Evolutionary conservation across 257 asterid genomes (phyloP).

Genomic region (Nicotiana undulata): DNA sequence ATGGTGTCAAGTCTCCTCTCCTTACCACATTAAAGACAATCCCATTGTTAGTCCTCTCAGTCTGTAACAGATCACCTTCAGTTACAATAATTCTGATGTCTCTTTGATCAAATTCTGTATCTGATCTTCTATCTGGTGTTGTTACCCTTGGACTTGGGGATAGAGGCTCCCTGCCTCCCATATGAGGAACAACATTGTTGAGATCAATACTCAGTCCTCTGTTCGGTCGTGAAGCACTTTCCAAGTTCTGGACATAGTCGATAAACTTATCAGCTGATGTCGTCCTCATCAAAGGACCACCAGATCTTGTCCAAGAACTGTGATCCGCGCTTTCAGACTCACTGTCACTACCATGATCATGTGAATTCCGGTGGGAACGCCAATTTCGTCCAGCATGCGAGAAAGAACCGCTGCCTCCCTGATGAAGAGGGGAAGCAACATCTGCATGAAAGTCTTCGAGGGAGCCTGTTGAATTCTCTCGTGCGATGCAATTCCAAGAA

Average conservation of each 20-base stretch:
- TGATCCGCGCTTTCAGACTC: slow-evolving; percentile 66
- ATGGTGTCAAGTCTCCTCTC: slow-evolving; percentile 61
- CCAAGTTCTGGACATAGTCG: slow-evolving; percentile 70
- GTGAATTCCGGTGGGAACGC: slow-evolving; percentile 30
- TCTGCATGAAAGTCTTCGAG: slow-evolving; percentile 64
- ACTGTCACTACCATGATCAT: slow-evolving; percentile 68
- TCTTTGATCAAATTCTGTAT: slow-evolving; percentile 44
- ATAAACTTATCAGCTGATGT: slow-evolving; percentile 78
- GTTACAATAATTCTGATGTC: slow-evolving; percentile 43
- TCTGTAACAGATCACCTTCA: slow-evolving; percentile 82
- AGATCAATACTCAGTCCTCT: slow-evolving; percentile 18
- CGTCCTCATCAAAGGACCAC: slow-evolving; percentile 98
- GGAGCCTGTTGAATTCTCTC: slow-evolving; percentile 86
- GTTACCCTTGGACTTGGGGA: slow-evolving; percentile 30
- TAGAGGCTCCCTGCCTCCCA: slow-evolving; percentile 23
- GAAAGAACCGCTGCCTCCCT: slow-evolving; percentile 17
- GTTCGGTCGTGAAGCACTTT: slow-evolving; percentile 27
- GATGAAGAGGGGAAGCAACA: slow-evolving; percentile 39
- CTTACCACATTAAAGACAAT: slow-evolving; percentile 79
- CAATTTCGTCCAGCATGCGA: slow-evolving; percentile 20
- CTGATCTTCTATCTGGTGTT: slow-evolving; percentile 45
- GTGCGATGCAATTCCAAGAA: slow-evolving; percentile 83
- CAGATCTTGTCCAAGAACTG: slow-evolving; percentile 79
- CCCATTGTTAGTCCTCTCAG: slow-evolving; percentile 69
- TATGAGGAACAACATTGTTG: slow-evolving; percentile 18